These are phyloP conservation scores for Sanguinoderma infundibulare DNA, from an alignment of 1,284 basidiomycete species.

Conservation along the genomic window DNA sequence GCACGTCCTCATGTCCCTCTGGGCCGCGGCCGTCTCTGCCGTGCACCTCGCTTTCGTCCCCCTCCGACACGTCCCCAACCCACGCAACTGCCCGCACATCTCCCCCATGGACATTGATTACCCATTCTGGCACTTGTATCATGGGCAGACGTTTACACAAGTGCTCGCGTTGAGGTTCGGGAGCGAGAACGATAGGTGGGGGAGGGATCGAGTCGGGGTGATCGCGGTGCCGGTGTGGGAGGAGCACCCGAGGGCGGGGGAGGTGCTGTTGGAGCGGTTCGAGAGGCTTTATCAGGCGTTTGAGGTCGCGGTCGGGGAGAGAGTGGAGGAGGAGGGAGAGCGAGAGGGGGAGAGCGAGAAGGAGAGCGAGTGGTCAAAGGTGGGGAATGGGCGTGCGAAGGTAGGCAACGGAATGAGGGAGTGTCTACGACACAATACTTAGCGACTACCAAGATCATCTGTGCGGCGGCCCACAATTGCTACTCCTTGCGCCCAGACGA, in stretches of 20 bases:
- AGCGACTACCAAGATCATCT: neutral
- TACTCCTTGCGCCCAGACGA: too few species aligned
- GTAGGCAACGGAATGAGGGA: neutral
- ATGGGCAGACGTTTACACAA: conserved; percentile 5
- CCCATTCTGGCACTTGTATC: conserved; percentile 20
- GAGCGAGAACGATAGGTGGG: conserved; percentile 60
- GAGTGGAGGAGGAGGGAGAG: neutral
- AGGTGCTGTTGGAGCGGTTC: conserved; percentile 54
- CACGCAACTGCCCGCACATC: conserved; percentile 10
- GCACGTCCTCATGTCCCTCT: conserved; percentile 62
- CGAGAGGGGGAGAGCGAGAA: neutral
- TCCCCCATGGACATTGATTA: conserved; percentile 16
- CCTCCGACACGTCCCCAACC: conserved; percentile 46
- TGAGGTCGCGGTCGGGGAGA: conserved; percentile 11
- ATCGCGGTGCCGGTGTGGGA: conserved; percentile 56
- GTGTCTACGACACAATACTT: neutral
- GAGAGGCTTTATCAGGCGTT: conserved; percentile 51
- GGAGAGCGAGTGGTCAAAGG: conserved; percentile 50
- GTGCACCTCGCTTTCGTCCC: conserved; percentile 67
- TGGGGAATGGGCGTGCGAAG: neutral
- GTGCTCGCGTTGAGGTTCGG: conserved; percentile 51
- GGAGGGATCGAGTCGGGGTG: conserved; percentile 54
- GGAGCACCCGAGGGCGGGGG: conserved; percentile 48
- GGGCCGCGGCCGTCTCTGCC: conserved; percentile 67
- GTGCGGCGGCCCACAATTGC: too few species aligned